A percentile compares a stretch with the other conserved stretches of the same genome.
phyloP scores from a whole-genome alignment of 176 grass and related monocot species.

The Miscanthus lutarioriparius region DNA sequence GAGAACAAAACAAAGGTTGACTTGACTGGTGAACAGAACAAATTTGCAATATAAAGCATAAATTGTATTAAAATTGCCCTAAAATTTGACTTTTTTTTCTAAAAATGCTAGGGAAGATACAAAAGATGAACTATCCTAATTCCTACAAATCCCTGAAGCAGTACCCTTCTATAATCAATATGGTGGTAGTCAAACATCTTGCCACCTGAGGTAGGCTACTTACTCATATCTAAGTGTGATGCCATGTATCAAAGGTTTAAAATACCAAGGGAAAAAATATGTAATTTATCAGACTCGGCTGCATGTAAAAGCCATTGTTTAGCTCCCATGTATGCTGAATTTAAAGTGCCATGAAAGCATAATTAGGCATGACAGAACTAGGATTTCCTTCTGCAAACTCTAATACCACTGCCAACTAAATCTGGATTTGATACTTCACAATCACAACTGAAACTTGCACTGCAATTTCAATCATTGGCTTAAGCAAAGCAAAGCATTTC shows the following conservation, averaged over 20 bases:
- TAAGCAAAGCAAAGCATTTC: not conserved
- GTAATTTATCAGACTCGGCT: not conserved
- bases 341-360: not conserved
- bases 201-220: not conserved
- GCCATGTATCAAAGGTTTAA: not conserved
- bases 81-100: no score
- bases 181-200: slow-evolving; percentile 11
- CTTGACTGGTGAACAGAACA: not conserved
- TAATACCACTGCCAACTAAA: not conserved
- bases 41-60: not conserved
- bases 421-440: not conserved
- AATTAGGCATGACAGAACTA: not conserved
- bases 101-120: not conserved
- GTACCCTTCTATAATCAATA: not conserved
- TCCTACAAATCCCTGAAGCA: not conserved
- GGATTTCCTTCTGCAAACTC: not conserved
- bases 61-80: not conserved
- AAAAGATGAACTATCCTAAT: not conserved
- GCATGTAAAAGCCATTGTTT: not conserved
- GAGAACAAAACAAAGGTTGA: not conserved
- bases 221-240: not conserved
- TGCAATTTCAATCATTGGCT: not conserved
- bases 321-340: not conserved
- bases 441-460: not conserved
- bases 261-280: not conserved